These are phyloP conservation scores for Gracilaria gracilis DNA, from an alignment of 23 red algal species.

Conservation along the genomic window DNA sequence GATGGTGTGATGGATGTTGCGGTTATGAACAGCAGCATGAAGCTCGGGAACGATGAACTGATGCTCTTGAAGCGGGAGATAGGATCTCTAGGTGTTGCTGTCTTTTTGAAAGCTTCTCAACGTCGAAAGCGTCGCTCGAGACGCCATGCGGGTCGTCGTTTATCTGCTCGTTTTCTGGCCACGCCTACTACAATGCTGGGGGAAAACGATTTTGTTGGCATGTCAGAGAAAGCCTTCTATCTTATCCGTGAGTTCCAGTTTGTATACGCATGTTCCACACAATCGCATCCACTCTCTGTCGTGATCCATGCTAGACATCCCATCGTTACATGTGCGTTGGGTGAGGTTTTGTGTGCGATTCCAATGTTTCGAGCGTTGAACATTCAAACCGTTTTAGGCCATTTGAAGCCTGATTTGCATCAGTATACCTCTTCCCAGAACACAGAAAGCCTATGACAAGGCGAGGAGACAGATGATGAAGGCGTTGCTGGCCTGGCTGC, in stretches of 20 bases:
- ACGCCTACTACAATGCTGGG: neutral
- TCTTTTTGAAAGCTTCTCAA: conserved; percentile 24
- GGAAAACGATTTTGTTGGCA: conserved; percentile 30
- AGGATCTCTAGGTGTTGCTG: conserved; percentile 44
- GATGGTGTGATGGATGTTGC: neutral
- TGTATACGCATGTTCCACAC: conserved; percentile 57
- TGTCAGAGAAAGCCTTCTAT: conserved; percentile 52
- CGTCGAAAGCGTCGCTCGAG: conserved; percentile 16
- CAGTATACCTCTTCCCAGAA: neutral
- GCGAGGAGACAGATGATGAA: conserved; percentile 74
- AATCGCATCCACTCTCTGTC: conserved; percentile 31
- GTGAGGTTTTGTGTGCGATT: conserved; percentile 44
- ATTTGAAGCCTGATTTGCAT: neutral
- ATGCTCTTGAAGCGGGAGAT: conserved; percentile 33
- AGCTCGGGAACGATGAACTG: conserved; percentile 25
- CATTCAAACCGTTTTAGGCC: conserved; percentile 39
- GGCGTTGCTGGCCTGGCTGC: conserved; percentile 41
- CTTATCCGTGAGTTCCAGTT: conserved; percentile 58
- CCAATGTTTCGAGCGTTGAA: conserved; percentile 48
- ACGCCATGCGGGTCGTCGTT: neutral
- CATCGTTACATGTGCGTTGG: conserved; percentile 36
- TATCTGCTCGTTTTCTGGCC: neutral
- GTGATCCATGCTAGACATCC: conserved; percentile 63
- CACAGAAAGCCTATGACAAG: conserved; percentile 29
- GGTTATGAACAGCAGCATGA: neutral